Base-by-base conservation (phyloP, 2,329 filamentous ascomycete genomes). In the Tricladium varicosporioides region DNA sequence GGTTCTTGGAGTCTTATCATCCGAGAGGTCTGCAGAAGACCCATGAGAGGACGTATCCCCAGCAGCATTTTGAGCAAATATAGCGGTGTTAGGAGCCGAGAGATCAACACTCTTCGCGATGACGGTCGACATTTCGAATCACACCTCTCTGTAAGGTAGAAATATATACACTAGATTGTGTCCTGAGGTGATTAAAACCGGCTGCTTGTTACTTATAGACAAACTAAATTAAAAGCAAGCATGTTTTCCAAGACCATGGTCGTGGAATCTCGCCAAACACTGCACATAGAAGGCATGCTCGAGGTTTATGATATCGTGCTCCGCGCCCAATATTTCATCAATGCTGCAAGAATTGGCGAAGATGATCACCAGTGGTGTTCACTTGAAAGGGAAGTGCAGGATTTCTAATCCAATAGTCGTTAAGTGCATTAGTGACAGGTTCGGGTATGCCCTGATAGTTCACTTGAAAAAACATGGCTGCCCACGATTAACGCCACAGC, bases 261-360 rank as follows among this genome's bases (percentile, higher is more conserved):
- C 27, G 33, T 49, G 50, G 36, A 22, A 31, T 9, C 18, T 10
- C 4, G 9, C 18, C 16, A 8, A 5, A 18, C 32, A 32, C 27
- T 15, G 36, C 10, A 48, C 33, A 40, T 22, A 22, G 4, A 19
- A 31, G 22, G 15, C 15, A n/a, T 15, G 40, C 33, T 32, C 13
- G 19, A 22, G 43, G 11, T 22, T 44, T 19, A 15, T n/a, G 11
- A 52, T 16, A 53, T 53, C 55, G 55, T 46, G 40, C 53, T 57
- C 51, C 14, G 46, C 50, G 19, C 22, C 51, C 49, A 31, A 19
- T 43, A 57, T 57, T 57, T 46, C 55, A 57, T 57, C 55, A 57
- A 49, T 43, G 15, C 40, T 46, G 43, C 18, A 13, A 46, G 10
- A 16, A 16, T 16, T 11, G 9, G 11, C 15, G 15, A 15, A 46